Percentiles rank a stretch among this genome's conserved stretches.
phyloP scores from a whole-genome alignment of 768 basidiomycete species.

The Termitomyces bulborhizus region DNA sequence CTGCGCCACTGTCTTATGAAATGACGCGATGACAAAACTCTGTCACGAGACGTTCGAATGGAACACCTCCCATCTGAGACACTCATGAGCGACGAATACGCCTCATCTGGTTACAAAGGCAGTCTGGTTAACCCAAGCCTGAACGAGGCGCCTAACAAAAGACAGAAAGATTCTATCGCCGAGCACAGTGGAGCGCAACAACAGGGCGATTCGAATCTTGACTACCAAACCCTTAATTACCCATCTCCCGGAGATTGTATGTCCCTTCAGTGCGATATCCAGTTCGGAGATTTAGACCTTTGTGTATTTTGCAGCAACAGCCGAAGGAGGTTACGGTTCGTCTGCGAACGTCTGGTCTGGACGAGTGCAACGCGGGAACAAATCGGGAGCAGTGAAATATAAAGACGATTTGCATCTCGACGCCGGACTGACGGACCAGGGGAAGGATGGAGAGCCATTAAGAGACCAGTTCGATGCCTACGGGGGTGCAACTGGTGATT shows the following conservation, averaged over 20 bases:
- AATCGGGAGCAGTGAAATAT: constrained; percentile 6
- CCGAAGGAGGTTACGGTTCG: constrained; percentile 21
- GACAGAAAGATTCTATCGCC: not conserved
- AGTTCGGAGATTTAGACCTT: not conserved
- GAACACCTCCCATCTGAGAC: not conserved
- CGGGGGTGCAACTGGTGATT: not conserved
- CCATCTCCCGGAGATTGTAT: constrained; percentile 10
- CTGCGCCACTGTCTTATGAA: too few species aligned
- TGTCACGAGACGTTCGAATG: not conserved
- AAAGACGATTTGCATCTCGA: not conserved
- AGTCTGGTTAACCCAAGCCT: constrained; percentile 11
- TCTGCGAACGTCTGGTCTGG: constrained; percentile 20
- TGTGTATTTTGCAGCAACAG: constrained; percentile 12
- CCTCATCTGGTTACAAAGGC: constrained; percentile 12
- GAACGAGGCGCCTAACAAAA: constrained; percentile 1
- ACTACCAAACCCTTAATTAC: constrained; percentile 12
- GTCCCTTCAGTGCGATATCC: not conserved
- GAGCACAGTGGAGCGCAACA: not conserved
- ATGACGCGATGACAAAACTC: too few species aligned
- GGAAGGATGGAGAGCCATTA: constrained; percentile 14
- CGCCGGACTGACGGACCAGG: constrained; percentile 16
- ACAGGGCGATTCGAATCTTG: not conserved
- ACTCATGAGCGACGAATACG: constrained; percentile 16
- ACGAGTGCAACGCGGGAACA: constrained; percentile 19
- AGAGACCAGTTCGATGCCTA: constrained; percentile 9